phyloP scores from a whole-genome alignment of 2,329 filamentous ascomycete genomes.

The Diaporthe humulicola region DNA sequence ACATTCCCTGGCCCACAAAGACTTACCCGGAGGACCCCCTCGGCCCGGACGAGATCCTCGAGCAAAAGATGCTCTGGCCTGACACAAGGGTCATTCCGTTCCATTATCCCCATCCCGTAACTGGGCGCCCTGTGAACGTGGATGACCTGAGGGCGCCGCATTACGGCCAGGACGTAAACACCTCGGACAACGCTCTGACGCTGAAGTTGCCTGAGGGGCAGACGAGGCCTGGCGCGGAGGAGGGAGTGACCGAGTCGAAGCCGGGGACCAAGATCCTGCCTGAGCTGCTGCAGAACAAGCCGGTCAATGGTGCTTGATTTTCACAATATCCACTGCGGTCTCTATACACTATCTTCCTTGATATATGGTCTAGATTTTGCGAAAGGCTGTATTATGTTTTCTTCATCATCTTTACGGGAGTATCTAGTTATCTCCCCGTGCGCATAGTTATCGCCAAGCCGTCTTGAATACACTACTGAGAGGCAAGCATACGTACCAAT shows the following conservation, averaged over 20 bases:
- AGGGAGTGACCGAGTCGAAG: conserved; percentile 43
- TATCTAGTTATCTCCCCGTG: neutral
- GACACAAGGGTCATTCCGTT: conserved; percentile 68
- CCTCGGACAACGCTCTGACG: conserved; percentile 57
- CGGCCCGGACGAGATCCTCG: conserved; percentile 66
- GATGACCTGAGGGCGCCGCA: conserved; percentile 63
- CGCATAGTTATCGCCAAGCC: neutral
- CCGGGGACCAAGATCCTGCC: conserved; percentile 53
- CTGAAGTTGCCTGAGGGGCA: conserved; percentile 54
- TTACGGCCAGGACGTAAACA: conserved; percentile 56
- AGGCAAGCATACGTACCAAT: neutral
- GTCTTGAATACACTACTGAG: neutral
- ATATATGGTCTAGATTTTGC: neutral
- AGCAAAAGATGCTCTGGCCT: conserved; percentile 68
- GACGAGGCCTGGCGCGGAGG: conserved; percentile 48
- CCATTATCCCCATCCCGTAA: conserved; percentile 65
- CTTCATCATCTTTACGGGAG: neutral
- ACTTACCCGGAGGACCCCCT: conserved; percentile 63
- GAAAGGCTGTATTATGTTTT: too few species aligned
- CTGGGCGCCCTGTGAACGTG: conserved; percentile 57
- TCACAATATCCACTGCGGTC: neutral
- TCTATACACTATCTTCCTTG: accelerated
- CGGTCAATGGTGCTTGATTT: conserved; percentile 37
- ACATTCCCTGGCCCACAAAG: conserved; percentile 63
- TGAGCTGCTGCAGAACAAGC: conserved; percentile 50